Percentiles rank a stretch among this genome's conserved stretches.
phyloP scores from a whole-genome alignment of 176 grass and related monocot species.

The Oryza australiensis region DNA sequence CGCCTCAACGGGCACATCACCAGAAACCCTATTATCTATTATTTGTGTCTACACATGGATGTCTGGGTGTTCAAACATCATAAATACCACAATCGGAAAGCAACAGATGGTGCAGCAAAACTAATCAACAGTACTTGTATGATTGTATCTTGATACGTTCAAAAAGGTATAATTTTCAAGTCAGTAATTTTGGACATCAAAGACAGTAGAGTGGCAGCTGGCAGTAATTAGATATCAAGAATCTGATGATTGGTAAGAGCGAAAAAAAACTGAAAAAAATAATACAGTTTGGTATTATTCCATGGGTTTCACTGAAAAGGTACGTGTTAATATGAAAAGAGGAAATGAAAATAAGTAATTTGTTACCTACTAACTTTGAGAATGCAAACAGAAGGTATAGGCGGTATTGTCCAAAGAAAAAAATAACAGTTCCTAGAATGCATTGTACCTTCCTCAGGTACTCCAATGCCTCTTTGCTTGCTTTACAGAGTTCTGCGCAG shows the following conservation, averaged over 20 bases:
- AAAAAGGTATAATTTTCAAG: not conserved
- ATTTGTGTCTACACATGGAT: not conserved
- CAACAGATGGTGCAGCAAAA: not conserved
- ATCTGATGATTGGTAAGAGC: not conserved
- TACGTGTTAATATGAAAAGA: not conserved
- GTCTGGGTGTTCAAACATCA: not conserved
- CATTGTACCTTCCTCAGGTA: slow-evolving; percentile 80
- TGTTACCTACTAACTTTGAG: not conserved
- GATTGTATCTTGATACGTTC: not conserved
- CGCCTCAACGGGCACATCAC: not conserved
- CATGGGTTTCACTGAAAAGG: not conserved
- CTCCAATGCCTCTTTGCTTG: slow-evolving; percentile 73
- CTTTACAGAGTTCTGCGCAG: slow-evolving; percentile 94
- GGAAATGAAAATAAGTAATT: not conserved
- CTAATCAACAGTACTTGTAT: not conserved
- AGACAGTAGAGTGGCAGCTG: not conserved
- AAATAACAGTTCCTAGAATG: not conserved
- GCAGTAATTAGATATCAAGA: not conserved
- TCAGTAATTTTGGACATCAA: not conserved
- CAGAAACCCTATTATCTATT: not conserved
- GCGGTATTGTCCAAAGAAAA: not conserved
- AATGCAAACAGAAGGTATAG: not conserved
- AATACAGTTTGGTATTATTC: not conserved
- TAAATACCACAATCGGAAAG: not conserved
- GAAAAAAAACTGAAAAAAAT: not conserved